Conservation (phyloP, 495 filamentous ascomycete species). For the Aspergillus affinis region DNA sequence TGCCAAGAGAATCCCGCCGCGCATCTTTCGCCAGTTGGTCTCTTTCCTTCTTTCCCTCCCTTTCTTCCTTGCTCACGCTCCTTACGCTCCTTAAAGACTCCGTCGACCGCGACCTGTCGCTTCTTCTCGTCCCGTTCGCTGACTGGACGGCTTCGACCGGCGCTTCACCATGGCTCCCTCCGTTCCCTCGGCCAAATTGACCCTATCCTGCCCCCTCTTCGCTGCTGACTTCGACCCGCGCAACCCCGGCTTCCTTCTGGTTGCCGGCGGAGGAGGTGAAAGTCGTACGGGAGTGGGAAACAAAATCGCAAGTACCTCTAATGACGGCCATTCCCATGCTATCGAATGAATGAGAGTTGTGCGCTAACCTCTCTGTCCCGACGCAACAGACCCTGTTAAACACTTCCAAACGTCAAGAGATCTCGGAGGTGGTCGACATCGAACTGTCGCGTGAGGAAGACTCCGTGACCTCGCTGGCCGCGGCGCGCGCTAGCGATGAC, state of each 20-base stretch:
- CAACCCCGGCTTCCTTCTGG: constrained; percentile 69
- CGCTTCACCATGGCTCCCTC: constrained; percentile 46
- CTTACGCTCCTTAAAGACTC: too few relatives aligned
- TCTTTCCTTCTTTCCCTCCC: neutral
- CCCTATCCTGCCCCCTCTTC: constrained; percentile 84
- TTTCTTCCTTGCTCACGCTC: neutral
- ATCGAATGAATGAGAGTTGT: too few relatives aligned
- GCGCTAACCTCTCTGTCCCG: constrained; percentile 3
- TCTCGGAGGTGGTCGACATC: constrained; percentile 68
- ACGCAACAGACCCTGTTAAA: constrained; percentile 64
- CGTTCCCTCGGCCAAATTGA: constrained; percentile 62
- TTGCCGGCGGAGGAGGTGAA: constrained; percentile 90
- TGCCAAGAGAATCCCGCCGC: constrained; percentile 3
- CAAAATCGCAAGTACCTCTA: constrained; percentile 66
- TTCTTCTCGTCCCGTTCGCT: constrained; percentile 7
- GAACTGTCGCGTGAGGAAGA: constrained; percentile 87
- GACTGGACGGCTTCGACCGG: constrained; percentile 11
- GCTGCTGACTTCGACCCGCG: constrained; percentile 84
- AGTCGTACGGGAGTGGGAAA: constrained; percentile 84
- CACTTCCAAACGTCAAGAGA: constrained; percentile 57
- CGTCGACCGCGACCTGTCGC: constrained; percentile 2
- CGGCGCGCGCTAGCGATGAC: constrained; percentile 54
- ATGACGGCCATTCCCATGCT: neutral
- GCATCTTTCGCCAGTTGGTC: neutral
- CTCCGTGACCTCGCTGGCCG: constrained; percentile 79